Evolutionary conservation across 257 asterid species (phyloP).

Genomic region (Forsythia suspensa): DNA sequence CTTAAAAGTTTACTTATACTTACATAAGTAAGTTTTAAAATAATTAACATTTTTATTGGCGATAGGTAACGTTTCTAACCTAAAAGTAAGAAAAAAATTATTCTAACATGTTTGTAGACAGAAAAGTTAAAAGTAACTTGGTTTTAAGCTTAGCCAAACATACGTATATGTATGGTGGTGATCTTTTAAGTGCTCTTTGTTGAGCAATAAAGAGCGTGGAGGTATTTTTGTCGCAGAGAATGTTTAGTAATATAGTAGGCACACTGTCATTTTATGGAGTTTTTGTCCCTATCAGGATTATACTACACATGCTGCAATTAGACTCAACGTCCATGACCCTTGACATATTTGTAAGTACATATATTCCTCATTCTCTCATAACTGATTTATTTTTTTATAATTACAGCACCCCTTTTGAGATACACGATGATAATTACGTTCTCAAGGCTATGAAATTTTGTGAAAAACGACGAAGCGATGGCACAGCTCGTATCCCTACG

Average conservation of each 20-base stretch:
- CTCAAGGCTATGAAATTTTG: slow-evolving; percentile 89
- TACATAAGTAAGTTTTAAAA: neutral
- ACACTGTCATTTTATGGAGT: neutral
- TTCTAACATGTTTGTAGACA: too few relatives aligned
- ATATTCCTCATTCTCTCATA: neutral
- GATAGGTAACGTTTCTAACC: neutral
- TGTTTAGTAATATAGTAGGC: too few relatives aligned
- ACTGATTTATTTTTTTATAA: neutral
- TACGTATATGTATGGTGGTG: too few relatives aligned
- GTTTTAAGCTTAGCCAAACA: neutral
- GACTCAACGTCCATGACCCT: neutral
- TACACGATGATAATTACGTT: slow-evolving; percentile 87
- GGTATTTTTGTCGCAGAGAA: neutral
- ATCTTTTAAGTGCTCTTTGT: neutral
- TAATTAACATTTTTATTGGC: neutral
- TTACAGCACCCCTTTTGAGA: slow-evolving; percentile 96
- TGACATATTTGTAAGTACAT: neutral
- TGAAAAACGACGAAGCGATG: slow-evolving; percentile 45
- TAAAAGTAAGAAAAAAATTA: too few relatives aligned
- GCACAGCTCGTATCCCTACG: slow-evolving; percentile 18
- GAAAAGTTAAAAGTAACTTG: too few relatives aligned
- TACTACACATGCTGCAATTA: neutral
- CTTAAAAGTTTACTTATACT: neutral
- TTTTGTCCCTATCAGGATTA: neutral
- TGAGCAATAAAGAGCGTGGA: neutral